Evolutionary conservation across 768 basidiomycete genomes (phyloP).

Genomic region (Crassisporium funariophilum): DNA sequence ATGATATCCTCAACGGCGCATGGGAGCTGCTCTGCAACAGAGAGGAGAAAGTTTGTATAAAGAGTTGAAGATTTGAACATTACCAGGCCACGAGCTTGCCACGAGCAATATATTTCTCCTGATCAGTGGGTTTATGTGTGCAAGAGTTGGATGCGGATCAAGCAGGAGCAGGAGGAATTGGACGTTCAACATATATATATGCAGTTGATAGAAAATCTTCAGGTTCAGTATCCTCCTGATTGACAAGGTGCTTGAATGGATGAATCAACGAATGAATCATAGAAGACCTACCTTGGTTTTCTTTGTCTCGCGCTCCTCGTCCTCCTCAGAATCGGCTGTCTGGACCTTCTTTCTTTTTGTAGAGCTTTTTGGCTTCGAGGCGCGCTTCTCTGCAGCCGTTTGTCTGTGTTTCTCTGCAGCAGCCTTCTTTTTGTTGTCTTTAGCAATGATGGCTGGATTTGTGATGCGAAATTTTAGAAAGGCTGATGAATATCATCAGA

Average conservation of each 20-base stretch:
- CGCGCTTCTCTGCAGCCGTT: neutral
- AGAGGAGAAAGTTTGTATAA: neutral
- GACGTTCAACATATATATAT: slow-evolving; percentile 6
- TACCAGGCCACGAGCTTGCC: neutral
- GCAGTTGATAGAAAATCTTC: neutral
- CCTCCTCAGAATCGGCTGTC: too few species aligned
- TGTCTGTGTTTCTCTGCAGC: neutral
- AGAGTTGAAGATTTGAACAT: neutral
- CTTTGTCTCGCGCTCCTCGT: neutral
- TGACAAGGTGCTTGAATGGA: neutral
- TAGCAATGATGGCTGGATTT: too few species aligned
- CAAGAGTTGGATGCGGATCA: too few species aligned
- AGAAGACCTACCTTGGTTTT: neutral
- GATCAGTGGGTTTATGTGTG: neutral
- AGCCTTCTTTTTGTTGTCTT: neutral
- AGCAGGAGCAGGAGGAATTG: neutral
- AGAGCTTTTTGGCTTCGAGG: neutral
- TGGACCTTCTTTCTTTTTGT: too few species aligned
- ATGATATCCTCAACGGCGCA: slow-evolving; percentile 1
- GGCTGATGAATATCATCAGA: too few species aligned
- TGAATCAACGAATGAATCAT: neutral
- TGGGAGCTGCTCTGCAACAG: slow-evolving; percentile 1
- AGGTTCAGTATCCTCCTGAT: neutral
- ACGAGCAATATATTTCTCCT: slow-evolving; percentile 7
- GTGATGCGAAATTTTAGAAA: too few species aligned